Base-by-base conservation (phyloP, 2,329 filamentous ascomycete genomes). In the Ceratocystis variospora region DNA sequence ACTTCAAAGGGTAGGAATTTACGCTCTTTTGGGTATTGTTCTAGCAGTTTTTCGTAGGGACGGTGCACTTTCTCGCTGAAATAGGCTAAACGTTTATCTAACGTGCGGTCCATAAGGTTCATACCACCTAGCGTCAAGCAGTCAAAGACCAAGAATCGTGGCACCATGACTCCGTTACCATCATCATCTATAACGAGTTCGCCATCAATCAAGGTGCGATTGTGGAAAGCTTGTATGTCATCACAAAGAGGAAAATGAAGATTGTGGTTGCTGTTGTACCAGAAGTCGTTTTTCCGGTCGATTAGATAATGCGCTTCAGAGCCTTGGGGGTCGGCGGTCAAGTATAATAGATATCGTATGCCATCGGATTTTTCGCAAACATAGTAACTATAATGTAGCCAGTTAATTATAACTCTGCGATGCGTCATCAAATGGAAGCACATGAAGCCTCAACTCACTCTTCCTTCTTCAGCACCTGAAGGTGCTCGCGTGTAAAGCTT, bases 321-420 rank as follows among this genome's bases (percentile, higher is more conserved):
- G 65, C 78, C 79, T 5, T 85, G 81, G 28, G 55, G 7, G 73
- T 87, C 87, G 6, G 79, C 75, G 63, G 89, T 90, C 70, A 94
- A 85, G 79, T 95, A 97, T 70, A 99, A 83, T n/a, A 99, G 83
- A 75, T 95, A 96, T 69, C 94, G 86, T 69, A 97, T 90, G 65
- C 94, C 94, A 74, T 99, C 94, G 0, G 93, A 96, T 79, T 99
- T 99, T 77, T 99, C 94, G 79, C 93, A 96, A 70, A 99, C 88
- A 74, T 92, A 99, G 79, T 97, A 99, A 76, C 85, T 88, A 69
- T 63, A 53, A 53, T 25, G 17, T 15, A 61, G 22, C 15, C 10
- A 10, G 31, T 33, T 66, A 72, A 61, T 70, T 25, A 37, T 10
- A n/a, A 17, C 19, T 65, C 37, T 53, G 37, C 22, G 19, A 2